Percentiles rank a stretch among this genome's conserved stretches.
Conservation (phyloP, 768 basidiomycete genomes). For the Tulasnella sp. region DNA sequence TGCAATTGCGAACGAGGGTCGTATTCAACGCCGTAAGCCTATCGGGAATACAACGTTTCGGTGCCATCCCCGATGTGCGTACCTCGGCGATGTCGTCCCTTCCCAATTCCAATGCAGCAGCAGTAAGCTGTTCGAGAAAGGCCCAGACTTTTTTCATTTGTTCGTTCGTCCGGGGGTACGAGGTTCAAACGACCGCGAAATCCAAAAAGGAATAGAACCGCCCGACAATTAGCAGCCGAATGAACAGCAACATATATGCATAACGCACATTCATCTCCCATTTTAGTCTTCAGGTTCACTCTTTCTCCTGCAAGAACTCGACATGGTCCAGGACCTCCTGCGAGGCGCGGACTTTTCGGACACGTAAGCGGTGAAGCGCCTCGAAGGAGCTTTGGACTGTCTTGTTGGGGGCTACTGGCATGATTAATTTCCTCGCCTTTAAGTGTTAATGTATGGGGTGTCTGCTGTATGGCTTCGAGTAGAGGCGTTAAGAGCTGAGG, state of each 20-base stretch:
- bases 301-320: slow-evolving; percentile 20
- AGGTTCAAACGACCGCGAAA: too few species aligned
- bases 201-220: too few species aligned
- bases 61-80: slow-evolving; percentile 26
- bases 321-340: slow-evolving; percentile 11
- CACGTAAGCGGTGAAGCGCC: slow-evolving; percentile 36
- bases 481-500: too few species aligned
- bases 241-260: too few species aligned
- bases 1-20: slow-evolving; percentile 37
- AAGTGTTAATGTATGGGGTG: not conserved
- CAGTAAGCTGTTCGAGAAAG: slow-evolving; percentile 72
- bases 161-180: too few species aligned
- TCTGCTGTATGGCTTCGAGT: too few species aligned
- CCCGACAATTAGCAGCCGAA: too few species aligned
- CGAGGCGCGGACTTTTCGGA: slow-evolving; percentile 46
- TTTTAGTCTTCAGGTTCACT: slow-evolving; percentile 20
- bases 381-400: not conserved
- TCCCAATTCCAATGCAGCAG: slow-evolving; percentile 75
- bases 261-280: slow-evolving; percentile 24
- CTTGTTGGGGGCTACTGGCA: not conserved
- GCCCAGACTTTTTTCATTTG: slow-evolving; percentile 61
- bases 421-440: not conserved
- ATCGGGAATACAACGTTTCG: too few species aligned
- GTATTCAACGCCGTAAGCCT: too few species aligned
- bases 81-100: slow-evolving; percentile 72